A percentile compares a stretch with the other conserved stretches of the same genome.
Conservation (phyloP, 257 asterid genomes). For the Fraxinus cuspidata region DNA sequence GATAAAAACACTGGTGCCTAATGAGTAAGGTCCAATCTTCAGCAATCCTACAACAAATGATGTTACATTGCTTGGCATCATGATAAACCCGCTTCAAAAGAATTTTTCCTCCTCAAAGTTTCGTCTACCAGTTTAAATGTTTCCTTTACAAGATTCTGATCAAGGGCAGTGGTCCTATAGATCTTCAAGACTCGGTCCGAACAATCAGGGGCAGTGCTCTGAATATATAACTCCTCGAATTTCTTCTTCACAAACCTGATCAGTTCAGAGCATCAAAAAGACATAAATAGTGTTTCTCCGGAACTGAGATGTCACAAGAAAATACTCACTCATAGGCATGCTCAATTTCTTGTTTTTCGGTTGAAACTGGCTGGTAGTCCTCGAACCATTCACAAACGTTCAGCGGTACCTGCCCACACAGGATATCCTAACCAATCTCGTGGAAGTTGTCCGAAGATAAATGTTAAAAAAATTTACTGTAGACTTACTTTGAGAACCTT, state of each 20-base stretch:
- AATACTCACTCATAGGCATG: conserved; percentile 94
- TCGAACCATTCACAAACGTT: conserved; percentile 86
- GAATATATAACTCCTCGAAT: conserved; percentile 93
- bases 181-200: conserved; percentile 95
- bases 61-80: conserved; percentile 30
- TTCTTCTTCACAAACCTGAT: conserved; percentile 93
- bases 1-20: no score
- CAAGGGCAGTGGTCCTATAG: conserved; percentile 92
- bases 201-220: conserved; percentile 82
- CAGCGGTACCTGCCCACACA: conserved; percentile 71
- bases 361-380: conserved; percentile 89
- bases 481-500: conserved; percentile 80
- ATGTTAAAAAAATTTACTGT: conserved; percentile 3
- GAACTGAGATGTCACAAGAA: conserved; percentile 5
- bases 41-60: no score
- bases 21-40: no score
- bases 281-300: not conserved
- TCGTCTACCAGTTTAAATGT: conserved; percentile 98
- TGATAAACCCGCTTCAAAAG: conserved; percentile 87
- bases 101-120: conserved; percentile 90
- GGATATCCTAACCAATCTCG: conserved; percentile 29
- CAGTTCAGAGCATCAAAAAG: not conserved
- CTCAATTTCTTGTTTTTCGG: conserved; percentile 94
- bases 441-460: conserved; percentile 18
- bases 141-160: conserved; percentile 96